phyloP scores from a whole-genome alignment of 305 asterid genomes.

The Fraxinus latifolia region DNA sequence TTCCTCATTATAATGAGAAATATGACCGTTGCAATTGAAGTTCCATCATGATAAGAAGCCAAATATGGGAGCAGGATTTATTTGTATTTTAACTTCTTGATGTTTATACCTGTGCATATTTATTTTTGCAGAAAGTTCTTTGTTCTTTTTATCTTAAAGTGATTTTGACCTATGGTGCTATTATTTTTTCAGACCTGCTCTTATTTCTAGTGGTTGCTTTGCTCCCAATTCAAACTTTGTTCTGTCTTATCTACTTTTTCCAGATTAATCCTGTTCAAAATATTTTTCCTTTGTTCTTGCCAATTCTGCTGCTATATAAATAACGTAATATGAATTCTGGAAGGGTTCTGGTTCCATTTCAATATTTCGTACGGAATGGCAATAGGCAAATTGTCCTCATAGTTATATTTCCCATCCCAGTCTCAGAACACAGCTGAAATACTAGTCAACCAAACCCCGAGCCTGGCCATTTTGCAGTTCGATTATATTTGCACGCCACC shows the following conservation, averaged over 20 bases:
- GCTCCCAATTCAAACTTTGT: not conserved
- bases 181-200: not conserved
- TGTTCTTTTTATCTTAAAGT: not conserved
- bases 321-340: not conserved
- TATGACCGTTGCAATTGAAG: not conserved
- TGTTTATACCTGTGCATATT: not conserved
- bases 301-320: constrained; percentile 8
- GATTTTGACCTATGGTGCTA: not conserved
- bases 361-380: not conserved
- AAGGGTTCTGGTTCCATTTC: not conserved
- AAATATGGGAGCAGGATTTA: constrained; percentile 1
- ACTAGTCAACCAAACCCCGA: not conserved
- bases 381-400: not conserved
- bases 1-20: too few relatives aligned
- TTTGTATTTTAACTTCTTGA: not conserved
- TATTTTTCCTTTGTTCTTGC: not conserved
- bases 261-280: not conserved
- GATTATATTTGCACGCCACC: not conserved
- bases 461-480: not conserved
- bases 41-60: constrained; percentile 3
- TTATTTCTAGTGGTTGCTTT: constrained; percentile 6
- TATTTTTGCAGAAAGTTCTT: constrained; percentile 8
- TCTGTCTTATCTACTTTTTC: not conserved
- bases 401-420: not conserved
- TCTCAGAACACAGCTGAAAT: not conserved